These are phyloP conservation scores for Oidium heveae DNA, from an alignment of 2,329 filamentous ascomycete species.

Conservation along the genomic window DNA sequence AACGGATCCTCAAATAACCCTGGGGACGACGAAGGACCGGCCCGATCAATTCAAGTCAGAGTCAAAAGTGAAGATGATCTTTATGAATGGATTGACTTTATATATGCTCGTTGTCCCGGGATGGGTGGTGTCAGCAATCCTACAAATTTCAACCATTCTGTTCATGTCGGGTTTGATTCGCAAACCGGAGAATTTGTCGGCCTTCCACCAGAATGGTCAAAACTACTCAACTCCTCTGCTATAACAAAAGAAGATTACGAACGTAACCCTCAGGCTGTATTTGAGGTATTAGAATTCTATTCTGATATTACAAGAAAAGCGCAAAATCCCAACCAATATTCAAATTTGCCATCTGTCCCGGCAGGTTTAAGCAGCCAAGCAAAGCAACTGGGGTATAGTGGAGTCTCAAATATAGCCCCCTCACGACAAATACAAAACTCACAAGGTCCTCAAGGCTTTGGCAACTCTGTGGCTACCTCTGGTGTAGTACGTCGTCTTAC, in stretches of 20 bases:
- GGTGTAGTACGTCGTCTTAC: conserved; percentile 20
- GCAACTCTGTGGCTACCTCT: conserved; percentile 11
- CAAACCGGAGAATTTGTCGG: conserved; percentile 88
- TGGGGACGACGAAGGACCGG: conserved; percentile 46
- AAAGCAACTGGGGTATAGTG: conserved; percentile 36
- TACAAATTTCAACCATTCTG: conserved; percentile 90
- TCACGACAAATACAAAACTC: conserved; percentile 35
- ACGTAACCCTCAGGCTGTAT: conserved; percentile 71
- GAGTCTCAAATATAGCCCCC: conserved; percentile 33
- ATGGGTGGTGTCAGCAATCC: conserved; percentile 98
- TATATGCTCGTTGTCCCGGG: conserved; percentile 85
- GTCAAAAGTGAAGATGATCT: conserved; percentile 92
- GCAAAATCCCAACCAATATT: conserved; percentile 43
- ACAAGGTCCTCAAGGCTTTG: conserved; percentile 16
- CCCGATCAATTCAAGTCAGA: conserved; percentile 68
- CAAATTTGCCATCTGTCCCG: conserved; percentile 42
- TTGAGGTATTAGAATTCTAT: conserved; percentile 67
- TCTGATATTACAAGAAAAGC: conserved; percentile 56
- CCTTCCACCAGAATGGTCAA: conserved; percentile 88
- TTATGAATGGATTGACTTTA: conserved; percentile 97
- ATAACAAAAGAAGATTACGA: conserved; percentile 98
- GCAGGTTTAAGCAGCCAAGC: conserved; percentile 26
- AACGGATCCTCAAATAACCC: conserved; percentile 45
- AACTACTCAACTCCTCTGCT: conserved; percentile 80
- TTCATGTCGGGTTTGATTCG: conserved; percentile 93